Evolutionary conservation across 306 rosid genomes (phyloP).

Genomic region (Lotus japonicus): DNA sequence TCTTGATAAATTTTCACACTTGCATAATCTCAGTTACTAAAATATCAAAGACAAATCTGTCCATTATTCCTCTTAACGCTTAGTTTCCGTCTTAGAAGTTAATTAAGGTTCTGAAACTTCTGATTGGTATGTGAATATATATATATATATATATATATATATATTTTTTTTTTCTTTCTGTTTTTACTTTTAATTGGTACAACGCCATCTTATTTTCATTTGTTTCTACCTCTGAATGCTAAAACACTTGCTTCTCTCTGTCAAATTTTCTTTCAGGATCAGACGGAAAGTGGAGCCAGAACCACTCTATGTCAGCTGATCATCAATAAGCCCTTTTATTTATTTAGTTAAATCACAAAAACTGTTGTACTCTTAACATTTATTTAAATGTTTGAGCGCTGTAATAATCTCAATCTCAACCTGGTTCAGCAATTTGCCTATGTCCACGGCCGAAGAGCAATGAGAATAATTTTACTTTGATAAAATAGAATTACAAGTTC

Average conservation of each 20-base stretch:
- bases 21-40: neutral
- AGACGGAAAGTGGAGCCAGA: constrained; percentile 71
- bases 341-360: neutral
- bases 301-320: constrained; percentile 53
- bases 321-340: neutral
- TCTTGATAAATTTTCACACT: too few relatives aligned
- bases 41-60: neutral
- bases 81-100: neutral
- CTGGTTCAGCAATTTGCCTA: too few relatives aligned
- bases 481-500: too few relatives aligned
- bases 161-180: too few relatives aligned
- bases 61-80: neutral
- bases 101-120: too few relatives aligned
- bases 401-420: constrained; percentile 13
- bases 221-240: neutral
- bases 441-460: too few relatives aligned
- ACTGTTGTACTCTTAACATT: neutral
- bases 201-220: too few relatives aligned
- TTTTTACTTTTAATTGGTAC: neutral
- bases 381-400: neutral
- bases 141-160: too few relatives aligned
- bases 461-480: too few relatives aligned
- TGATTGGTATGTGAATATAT: too few relatives aligned
- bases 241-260: constrained; percentile 4
- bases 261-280: constrained; percentile 58